Evolutionary conservation across 1,284 basidiomycete species (phyloP), one percentile per base, ranked within the genome.

Genomic region (Rhodotorula sp.): DNA sequence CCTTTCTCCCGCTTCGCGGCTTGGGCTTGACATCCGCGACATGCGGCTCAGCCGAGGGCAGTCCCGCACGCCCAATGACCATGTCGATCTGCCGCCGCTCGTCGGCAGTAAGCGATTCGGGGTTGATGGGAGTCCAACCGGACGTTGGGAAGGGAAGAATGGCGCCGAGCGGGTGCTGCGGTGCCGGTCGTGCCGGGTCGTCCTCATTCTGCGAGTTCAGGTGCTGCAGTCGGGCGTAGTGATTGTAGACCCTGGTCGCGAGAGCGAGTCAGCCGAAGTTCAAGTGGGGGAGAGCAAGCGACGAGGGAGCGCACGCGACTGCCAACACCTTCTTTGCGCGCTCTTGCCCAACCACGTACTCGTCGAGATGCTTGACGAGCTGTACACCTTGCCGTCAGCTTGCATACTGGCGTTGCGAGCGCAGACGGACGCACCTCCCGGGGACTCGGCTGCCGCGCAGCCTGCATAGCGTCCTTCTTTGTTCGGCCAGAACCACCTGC

Each of bases 251-350:
- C 46, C 93, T 95, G 77, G 5, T 46, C 14, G 23, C 4, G 60
- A 63, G 41, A 23, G 13, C 4, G 13, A 4, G 44, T 45, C 21
- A 46, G 25, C 21, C 14, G 9, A 41, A n/a, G 10, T 25, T 12
- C 21, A 45, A 12, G 13, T 52, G 49, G 19, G 23, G 34, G n/a
- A 45, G 44, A 23, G n/a, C 10, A 21, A 73, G 67, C 71, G 66
- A 41, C 71, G 74, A 63, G 61, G 71, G 7, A 72, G 85, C 90
- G 79, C 80, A 92, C 91, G 91, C 91, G 55, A 94, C 95, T 46
- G 92, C 92, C 25, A 97, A 86, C 16, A 92, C 90, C 80, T 93
- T 93, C 86, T 97, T 97, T 5, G 95, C 94, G 73, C 86, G 86
- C 74, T 92, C 90, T 80, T 97, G 95, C 3, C 95, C 94, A 19